These are phyloP conservation scores for Verticillium alfalfae DNA, from an alignment of 2,329 filamentous ascomycete genomes.

Conservation along the genomic window DNA sequence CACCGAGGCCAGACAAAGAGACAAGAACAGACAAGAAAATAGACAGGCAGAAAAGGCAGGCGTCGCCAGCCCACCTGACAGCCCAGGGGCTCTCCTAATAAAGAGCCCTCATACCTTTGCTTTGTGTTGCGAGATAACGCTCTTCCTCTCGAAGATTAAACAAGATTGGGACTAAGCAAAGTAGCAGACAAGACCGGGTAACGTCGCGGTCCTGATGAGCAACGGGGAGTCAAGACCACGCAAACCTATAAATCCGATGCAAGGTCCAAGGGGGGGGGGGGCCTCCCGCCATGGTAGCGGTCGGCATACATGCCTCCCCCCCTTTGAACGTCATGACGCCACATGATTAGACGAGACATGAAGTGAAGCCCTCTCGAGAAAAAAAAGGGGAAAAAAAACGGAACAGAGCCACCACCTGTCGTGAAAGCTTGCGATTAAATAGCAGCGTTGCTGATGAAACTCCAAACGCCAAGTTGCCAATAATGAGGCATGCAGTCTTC, in stretches of 20 bases:
- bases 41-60: neutral
- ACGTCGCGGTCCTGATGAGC: neutral
- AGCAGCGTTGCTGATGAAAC: slow-evolving; percentile 2
- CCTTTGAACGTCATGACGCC: slow-evolving; percentile 1
- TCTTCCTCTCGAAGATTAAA: neutral
- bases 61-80: neutral
- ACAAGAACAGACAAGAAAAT: neutral
- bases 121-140: neutral
- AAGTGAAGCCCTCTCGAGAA: neutral
- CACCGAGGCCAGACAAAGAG: neutral
- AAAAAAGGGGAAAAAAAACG: slow-evolving; percentile 4
- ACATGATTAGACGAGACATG: neutral
- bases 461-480: slow-evolving; percentile 12
- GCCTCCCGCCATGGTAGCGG: slow-evolving; percentile 10
- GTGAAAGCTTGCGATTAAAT: neutral
- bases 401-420: neutral
- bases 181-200: neutral
- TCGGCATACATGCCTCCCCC: slow-evolving; percentile 1
- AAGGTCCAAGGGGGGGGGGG: slow-evolving; percentile 2
- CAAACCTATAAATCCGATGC: slow-evolving; percentile 1
- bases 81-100: neutral
- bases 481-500: slow-evolving; percentile 11
- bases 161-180: neutral
- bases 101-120: neutral
- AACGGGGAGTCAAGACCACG: neutral